Evolutionary conservation across 2,329 filamentous ascomycete genomes (phyloP).

Genomic region (Dothidotthia symphoricarpi): DNA sequence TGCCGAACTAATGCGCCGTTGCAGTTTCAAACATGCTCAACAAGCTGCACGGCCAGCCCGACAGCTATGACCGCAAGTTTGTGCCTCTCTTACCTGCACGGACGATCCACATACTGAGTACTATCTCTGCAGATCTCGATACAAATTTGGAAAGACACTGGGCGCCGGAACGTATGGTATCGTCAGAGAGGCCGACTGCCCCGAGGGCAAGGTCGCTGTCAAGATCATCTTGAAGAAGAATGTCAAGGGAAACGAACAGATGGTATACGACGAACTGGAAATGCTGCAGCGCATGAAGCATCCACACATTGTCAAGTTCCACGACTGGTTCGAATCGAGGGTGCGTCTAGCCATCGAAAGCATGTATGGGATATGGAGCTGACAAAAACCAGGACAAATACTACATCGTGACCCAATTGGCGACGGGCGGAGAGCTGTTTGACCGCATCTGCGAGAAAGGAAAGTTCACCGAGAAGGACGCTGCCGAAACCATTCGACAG

Average conservation of each 20-base stretch:
- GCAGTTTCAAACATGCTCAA: slow-evolving; percentile 87
- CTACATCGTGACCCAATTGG: slow-evolving; percentile 96
- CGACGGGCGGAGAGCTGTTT: slow-evolving; percentile 93
- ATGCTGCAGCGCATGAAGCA: slow-evolving; percentile 91
- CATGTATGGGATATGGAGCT: slow-evolving; percentile 8
- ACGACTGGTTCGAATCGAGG: slow-evolving; percentile 98
- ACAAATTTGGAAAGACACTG: slow-evolving; percentile 88
- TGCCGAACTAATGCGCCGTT: slow-evolving; percentile 14
- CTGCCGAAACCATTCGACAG: slow-evolving; percentile 91
- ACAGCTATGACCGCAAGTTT: slow-evolving; percentile 98
- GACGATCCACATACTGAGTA: slow-evolving; percentile 30
- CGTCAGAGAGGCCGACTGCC: slow-evolving; percentile 87
- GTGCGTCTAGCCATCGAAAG: slow-evolving; percentile 51
- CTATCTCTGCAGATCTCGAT: slow-evolving; percentile 64
- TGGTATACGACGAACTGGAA: slow-evolving; percentile 96
- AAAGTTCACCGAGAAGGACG: slow-evolving; percentile 98
- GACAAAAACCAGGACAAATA: slow-evolving; percentile 78
- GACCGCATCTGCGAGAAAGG: slow-evolving; percentile 97
- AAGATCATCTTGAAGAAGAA: slow-evolving; percentile 99
- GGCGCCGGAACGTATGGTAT: slow-evolving; percentile 98
- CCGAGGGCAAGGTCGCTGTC: slow-evolving; percentile 83
- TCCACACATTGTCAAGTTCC: slow-evolving; percentile 93
- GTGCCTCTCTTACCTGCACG: slow-evolving; percentile 29
- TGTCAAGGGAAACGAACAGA: slow-evolving; percentile 95
- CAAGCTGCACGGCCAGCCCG: slow-evolving; percentile 92